Evolutionary conservation across 139 green algal genomes (phyloP).

Genomic region (Micromonas commoda): DNA sequence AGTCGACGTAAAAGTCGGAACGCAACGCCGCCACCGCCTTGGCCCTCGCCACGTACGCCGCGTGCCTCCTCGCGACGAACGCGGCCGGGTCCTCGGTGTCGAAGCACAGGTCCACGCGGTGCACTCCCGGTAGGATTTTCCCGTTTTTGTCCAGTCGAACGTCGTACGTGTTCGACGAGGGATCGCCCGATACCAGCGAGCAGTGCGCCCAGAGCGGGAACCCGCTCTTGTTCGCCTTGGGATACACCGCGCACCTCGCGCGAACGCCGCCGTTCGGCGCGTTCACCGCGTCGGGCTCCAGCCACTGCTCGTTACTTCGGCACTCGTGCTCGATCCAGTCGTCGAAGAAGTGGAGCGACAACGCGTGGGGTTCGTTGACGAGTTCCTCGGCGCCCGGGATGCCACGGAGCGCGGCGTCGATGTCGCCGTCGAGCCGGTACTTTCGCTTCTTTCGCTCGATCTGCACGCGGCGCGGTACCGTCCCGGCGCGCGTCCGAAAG

Average conservation of each 20-base stretch:
- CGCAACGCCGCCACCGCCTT: conserved; percentile 50
- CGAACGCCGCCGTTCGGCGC: not conserved
- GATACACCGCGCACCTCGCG: not conserved
- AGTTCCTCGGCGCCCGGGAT: not conserved
- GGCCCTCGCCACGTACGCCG: conserved; percentile 39
- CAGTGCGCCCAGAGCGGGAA: not conserved
- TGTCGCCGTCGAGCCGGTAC: conserved; percentile 53
- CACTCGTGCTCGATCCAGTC: conserved; percentile 59
- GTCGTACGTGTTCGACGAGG: conserved; percentile 36
- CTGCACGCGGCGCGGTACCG: conserved; percentile 54
- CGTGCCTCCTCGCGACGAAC: conserved; percentile 51
- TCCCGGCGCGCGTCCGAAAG: conserved; percentile 44
- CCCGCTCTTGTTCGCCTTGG: not conserved
- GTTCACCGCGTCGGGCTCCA: conserved; percentile 32
- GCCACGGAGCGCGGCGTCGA: conserved; percentile 46
- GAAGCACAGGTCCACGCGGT: conserved; percentile 62
- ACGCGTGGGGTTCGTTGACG: not conserved
- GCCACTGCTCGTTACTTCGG: conserved; percentile 51
- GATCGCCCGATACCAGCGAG: not conserved
- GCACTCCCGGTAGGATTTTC: conserved; percentile 37
- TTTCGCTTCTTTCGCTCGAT: conserved; percentile 62
- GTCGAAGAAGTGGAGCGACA: conserved; percentile 58
- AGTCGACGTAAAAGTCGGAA: conserved; percentile 67
- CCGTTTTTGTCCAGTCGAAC: conserved; percentile 16
- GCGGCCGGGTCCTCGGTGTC: conserved; percentile 59